Percentiles rank a stretch among this genome's conserved stretches.
These are phyloP conservation scores for Cyclostephanos tholiformis DNA, from an alignment of 108 stramenopile species.

Conservation along the genomic window DNA sequence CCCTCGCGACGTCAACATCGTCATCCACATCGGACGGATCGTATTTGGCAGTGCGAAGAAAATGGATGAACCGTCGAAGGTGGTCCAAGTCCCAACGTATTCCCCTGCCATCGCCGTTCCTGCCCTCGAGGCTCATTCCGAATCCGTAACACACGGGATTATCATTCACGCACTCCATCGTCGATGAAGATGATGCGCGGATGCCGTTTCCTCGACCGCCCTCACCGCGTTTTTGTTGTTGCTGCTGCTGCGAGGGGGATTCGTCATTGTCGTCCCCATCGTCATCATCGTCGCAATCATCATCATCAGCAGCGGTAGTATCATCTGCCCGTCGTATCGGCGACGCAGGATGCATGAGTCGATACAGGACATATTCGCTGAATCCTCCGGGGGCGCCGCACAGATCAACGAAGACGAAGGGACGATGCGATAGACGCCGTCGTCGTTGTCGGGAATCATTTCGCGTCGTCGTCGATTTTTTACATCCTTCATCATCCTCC, in stretches of 20 bases:
- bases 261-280: too few relatives aligned
- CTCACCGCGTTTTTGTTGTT: too few relatives aligned
- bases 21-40: too few relatives aligned
- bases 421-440: too few relatives aligned
- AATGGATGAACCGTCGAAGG: slow-evolving; percentile 21
- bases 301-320: too few relatives aligned
- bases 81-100: slow-evolving; percentile 65
- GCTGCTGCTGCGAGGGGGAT: too few relatives aligned
- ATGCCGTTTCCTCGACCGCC: too few relatives aligned
- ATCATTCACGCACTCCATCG: not conserved
- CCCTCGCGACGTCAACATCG: not conserved
- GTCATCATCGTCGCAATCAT: too few relatives aligned
- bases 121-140: slow-evolving; percentile 80
- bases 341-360: slow-evolving; percentile 30
- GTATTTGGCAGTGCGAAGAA: not conserved
- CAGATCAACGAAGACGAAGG: slow-evolving; percentile 82
- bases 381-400: slow-evolving; percentile 91
- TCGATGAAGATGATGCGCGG: too few relatives aligned
- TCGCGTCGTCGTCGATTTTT: not conserved
- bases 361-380: slow-evolving; percentile 83
- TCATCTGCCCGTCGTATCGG: not conserved
- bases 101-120: slow-evolving; percentile 78
- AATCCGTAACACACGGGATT: slow-evolving; percentile 58
- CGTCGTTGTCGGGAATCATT: too few relatives aligned
- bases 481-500: not conserved